Evolutionary conservation across 2,329 filamentous ascomycete species (phyloP).

Genomic region (Xylariaceae sp.): DNA sequence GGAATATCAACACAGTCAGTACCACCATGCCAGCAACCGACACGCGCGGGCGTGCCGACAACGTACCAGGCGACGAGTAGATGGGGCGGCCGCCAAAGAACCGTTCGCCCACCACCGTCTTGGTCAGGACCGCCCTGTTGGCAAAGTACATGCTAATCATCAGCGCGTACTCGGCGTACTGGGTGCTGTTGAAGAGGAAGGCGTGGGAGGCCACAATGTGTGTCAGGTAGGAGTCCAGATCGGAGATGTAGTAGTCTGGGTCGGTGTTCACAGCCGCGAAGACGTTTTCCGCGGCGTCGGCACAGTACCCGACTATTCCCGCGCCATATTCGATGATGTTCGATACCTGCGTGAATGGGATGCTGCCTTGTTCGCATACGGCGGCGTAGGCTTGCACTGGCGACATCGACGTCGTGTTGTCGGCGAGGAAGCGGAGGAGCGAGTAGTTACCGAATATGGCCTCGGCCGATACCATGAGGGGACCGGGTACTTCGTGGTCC

Average conservation of each 20-base stretch:
- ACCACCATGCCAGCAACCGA: constrained; percentile 5
- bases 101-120: constrained; percentile 2
- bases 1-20: constrained; percentile 5
- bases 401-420: constrained; percentile 7
- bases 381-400: constrained; percentile 4
- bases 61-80: constrained; percentile 7
- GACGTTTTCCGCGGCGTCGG: not conserved
- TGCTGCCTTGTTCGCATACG: constrained; percentile 8
- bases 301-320: not conserved
- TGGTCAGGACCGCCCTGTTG: constrained; percentile 7
- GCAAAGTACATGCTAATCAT: constrained; percentile 12
- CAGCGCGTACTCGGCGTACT: constrained; percentile 8
- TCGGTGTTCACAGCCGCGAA: constrained; percentile 1
- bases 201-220: constrained; percentile 4
- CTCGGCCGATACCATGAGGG: constrained; percentile 11
- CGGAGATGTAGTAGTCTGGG: not conserved
- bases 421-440: constrained; percentile 4
- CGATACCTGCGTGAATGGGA: constrained; percentile 7
- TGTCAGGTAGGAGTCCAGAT: constrained; percentile 3
- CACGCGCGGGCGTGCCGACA: constrained; percentile 5
- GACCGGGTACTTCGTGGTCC: constrained; percentile 5
- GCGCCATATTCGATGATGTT: not conserved
- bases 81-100: constrained; percentile 3
- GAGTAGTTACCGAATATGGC: constrained; percentile 11
- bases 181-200: constrained; percentile 4